A percentile compares a stretch with the other conserved stretches of the same genome.
phyloP scores from a whole-genome alignment of 495 filamentous ascomycete genomes.

The Stereocaulon alpinum region DNA sequence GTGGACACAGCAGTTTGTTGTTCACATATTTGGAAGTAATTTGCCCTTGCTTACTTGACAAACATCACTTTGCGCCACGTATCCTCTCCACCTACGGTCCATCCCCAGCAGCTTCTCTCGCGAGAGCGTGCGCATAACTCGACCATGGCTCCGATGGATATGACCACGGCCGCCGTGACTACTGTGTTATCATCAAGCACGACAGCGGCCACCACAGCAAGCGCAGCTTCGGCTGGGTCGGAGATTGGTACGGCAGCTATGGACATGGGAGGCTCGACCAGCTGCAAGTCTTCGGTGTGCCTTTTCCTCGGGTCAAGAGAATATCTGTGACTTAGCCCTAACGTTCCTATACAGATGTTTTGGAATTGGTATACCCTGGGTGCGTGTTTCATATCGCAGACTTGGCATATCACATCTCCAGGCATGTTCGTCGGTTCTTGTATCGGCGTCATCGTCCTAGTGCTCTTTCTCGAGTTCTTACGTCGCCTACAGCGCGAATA shows the following conservation, averaged over 20 bases:
- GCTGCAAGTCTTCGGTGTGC: background rate
- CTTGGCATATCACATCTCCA: slow-evolving; percentile 53
- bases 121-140: too few species aligned
- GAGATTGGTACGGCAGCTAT: background rate
- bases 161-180: background rate
- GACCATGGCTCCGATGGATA: background rate
- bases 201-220: background rate
- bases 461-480: slow-evolving; percentile 52
- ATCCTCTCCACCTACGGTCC: too few species aligned
- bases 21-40: too few species aligned
- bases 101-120: too few species aligned
- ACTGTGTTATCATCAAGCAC: background rate
- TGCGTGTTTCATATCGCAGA: slow-evolving; percentile 52
- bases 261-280: background rate
- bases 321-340: background rate
- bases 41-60: too few species aligned
- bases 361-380: slow-evolving; percentile 71
- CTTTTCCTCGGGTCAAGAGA: too few species aligned
- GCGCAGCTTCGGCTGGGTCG: background rate
- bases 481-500: slow-evolving; percentile 50
- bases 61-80: too few species aligned
- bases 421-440: slow-evolving; percentile 61
- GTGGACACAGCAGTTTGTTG: too few species aligned
- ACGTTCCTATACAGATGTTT: slow-evolving; percentile 39
- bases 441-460: slow-evolving; percentile 56